A percentile compares a stretch with the other conserved stretches of the same genome.
Evolutionary conservation across 371 early-diverging fungal genomes (phyloP).

Genomic region (Dichotomocladium elegans): DNA sequence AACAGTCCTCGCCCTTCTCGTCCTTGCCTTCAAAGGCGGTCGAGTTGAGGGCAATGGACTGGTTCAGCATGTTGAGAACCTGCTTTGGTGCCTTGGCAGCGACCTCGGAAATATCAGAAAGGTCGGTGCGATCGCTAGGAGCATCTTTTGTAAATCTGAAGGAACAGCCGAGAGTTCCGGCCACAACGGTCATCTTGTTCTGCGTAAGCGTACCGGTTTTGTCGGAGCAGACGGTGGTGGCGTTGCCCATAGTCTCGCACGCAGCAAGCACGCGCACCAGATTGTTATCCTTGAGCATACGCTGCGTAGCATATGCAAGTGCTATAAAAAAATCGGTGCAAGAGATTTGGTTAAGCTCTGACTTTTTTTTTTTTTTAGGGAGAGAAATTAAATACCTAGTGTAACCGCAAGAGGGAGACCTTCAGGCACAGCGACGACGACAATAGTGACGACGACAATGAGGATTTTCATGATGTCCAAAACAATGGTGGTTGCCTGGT

Average conservation of each 20-base stretch:
- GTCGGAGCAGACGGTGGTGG: conserved; percentile 89
- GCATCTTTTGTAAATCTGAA: conserved; percentile 33
- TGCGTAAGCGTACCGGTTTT: conserved; percentile 91
- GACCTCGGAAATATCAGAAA: conserved; percentile 28
- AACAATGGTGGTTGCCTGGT: conserved; percentile 39
- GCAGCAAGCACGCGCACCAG: conserved; percentile 85
- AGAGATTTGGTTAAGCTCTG: background rate
- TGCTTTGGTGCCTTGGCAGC: conserved; percentile 29
- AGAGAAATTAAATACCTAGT: conserved; percentile 20
- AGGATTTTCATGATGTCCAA: conserved; percentile 55
- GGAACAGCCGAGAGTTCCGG: conserved; percentile 55
- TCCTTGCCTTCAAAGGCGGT: conserved; percentile 75
- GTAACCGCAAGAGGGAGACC: conserved; percentile 81
- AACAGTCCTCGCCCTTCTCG: conserved; percentile 49
- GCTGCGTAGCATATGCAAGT: conserved; percentile 71
- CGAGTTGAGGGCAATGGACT: conserved; percentile 77
- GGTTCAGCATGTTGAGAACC: conserved; percentile 38
- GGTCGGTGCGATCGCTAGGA: conserved; percentile 26
- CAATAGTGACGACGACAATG: conserved; percentile 68
- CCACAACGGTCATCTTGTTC: conserved; percentile 89
- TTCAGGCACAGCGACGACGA: conserved; percentile 84
- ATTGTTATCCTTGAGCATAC: conserved; percentile 89
- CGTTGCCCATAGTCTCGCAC: conserved; percentile 94
- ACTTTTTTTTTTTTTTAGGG: conserved; percentile 1
- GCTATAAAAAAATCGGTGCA: conserved; percentile 33